These are phyloP conservation scores for Purshia tridentata DNA, from an alignment of 306 rosid genomes.

Conservation along the genomic window DNA sequence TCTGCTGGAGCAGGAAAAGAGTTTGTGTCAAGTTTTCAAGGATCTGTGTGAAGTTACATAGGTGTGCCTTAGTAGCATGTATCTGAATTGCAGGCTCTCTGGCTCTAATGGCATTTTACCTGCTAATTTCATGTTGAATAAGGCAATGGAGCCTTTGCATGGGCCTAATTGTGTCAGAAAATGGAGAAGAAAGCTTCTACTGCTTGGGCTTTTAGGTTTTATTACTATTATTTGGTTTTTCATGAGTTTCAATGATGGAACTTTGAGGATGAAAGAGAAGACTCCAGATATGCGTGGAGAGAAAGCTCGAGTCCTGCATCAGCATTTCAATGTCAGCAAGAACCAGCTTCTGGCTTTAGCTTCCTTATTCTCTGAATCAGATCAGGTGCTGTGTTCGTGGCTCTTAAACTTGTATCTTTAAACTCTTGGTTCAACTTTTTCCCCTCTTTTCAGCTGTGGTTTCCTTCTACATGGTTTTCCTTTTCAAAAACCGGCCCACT, in stretches of 20 bases:
- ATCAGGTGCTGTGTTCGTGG: conserved; percentile 60
- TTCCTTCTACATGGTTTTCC: no score
- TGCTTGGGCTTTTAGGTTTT: conserved; percentile 48
- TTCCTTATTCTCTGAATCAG: conserved; percentile 61
- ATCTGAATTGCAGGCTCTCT: conserved; percentile 59
- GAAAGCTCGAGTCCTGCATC: conserved; percentile 52
- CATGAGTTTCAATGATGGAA: conserved; percentile 35
- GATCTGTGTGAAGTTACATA: conserved; percentile 29
- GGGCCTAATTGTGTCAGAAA: conserved; percentile 47
- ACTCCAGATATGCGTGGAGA: conserved; percentile 41
- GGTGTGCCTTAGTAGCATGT: conserved; percentile 56
- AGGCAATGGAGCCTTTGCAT: conserved; percentile 50
- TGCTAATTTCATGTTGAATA: conserved; percentile 48
- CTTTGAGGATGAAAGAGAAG: conserved; percentile 39
- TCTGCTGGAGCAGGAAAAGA: conserved; percentile 34
- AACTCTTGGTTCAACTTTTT: conserved; percentile 6
- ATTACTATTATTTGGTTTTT: conserved; percentile 44
- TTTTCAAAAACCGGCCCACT: not conserved
- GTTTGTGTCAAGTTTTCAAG: conserved; percentile 33
- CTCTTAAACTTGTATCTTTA: conserved; percentile 15
- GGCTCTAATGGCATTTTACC: conserved; percentile 61
- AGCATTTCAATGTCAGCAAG: conserved; percentile 67
- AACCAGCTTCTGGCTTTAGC: conserved; percentile 57
- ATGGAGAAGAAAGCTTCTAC: conserved; percentile 47
- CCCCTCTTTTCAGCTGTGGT: not conserved